A percentile compares a stretch with the other conserved stretches of the same genome.
Evolutionary conservation across 148 eudicot genomes (phyloP).

Genomic region (Talinum fruticosum): DNA sequence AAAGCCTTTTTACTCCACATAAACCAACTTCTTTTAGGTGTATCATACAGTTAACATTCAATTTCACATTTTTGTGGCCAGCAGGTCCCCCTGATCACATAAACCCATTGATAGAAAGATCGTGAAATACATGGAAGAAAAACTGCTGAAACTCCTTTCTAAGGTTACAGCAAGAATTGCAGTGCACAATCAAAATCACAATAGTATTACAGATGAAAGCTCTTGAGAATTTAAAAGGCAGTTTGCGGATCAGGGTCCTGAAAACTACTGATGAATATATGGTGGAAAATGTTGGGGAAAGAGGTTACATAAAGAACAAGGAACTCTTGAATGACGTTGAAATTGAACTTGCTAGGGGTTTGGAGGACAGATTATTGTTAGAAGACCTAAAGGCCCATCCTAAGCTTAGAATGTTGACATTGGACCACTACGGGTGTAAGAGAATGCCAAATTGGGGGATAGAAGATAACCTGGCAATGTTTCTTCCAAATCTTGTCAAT

Average conservation of each 20-base stretch:
- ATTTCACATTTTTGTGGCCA: neutral
- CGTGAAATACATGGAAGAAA: too few relatives aligned
- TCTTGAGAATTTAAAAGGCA: conserved; percentile 4
- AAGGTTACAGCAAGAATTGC: too few relatives aligned
- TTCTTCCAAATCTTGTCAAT: conserved; percentile 16
- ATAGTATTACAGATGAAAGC: conserved; percentile 4
- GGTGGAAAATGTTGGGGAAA: neutral
- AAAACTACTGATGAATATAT: neutral
- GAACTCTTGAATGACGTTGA: neutral
- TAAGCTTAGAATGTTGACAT: conserved; percentile 11
- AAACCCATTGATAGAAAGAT: neutral
- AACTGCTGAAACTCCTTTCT: too few relatives aligned
- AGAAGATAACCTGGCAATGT: neutral
- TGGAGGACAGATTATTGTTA: neutral
- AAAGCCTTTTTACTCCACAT: neutral
- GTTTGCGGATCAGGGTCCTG: neutral
- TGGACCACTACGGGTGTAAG: neutral
- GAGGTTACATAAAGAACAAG: conserved; percentile 11
- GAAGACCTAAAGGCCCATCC: neutral
- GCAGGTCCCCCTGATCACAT: neutral
- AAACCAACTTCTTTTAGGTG: neutral
- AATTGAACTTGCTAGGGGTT: neutral
- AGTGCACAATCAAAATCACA: too few relatives aligned
- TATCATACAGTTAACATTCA: neutral
- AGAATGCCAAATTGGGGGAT: conserved; percentile 17